Percentiles rank a stretch among this genome's conserved stretches.
Evolutionary conservation across 2,329 filamentous ascomycete genomes (phyloP).

Genomic region (Ascocoryne sarcoides): DNA sequence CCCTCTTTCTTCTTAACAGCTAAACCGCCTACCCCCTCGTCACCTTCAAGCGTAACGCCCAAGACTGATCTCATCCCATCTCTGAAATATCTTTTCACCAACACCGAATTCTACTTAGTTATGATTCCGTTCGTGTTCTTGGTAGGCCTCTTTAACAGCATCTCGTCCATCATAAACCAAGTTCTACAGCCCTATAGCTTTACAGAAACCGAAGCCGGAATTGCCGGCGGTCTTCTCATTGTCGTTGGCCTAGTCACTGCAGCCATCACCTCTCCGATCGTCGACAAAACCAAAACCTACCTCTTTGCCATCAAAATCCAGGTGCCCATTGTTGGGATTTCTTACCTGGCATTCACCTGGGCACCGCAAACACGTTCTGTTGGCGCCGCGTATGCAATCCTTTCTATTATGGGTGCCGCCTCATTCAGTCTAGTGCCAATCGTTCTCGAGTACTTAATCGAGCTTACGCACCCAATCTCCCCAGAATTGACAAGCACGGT

Average conservation of each 20-base stretch:
- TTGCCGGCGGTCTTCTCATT: conserved; percentile 83
- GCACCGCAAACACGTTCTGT: conserved; percentile 53
- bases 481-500: conserved; percentile 79
- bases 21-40: conserved; percentile 67
- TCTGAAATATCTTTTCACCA: conserved; percentile 44
- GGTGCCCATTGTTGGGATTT: conserved; percentile 64
- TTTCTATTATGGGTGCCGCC: conserved; percentile 68
- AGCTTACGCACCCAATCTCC: conserved; percentile 77
- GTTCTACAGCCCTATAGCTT: conserved; percentile 82
- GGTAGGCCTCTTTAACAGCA: conserved; percentile 88
- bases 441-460: conserved; percentile 76
- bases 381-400: conserved; percentile 64
- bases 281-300: conserved; percentile 79
- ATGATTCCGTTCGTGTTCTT: conserved; percentile 75
- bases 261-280: conserved; percentile 69
- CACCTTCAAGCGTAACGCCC: conserved; percentile 48
- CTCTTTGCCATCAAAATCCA: conserved; percentile 63
- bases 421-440: conserved; percentile 77
- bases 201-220: conserved; percentile 74
- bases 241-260: conserved; percentile 73
- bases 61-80: conserved; percentile 46
- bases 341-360: conserved; percentile 73
- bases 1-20: conserved; percentile 77
- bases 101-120: conserved; percentile 70
- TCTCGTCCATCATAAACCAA: conserved; percentile 82